phyloP scores from a whole-genome alignment of 139 green algal species.

The Pseudopediastrum boryanum region DNA sequence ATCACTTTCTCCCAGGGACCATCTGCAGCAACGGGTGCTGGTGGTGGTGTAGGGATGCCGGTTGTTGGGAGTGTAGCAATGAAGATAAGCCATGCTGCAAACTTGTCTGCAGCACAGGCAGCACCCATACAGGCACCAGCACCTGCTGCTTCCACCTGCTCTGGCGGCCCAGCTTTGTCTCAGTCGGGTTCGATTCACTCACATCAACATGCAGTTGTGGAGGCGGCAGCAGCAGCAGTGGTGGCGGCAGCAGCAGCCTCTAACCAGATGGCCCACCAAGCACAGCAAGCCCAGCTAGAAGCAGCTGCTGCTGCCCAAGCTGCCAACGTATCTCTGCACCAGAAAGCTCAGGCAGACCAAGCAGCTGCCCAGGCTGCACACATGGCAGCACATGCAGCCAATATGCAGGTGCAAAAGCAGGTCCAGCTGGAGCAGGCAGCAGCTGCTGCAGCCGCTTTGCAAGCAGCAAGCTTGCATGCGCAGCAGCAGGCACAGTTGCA shows the following conservation, averaged over 20 bases:
- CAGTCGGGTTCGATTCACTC: constrained; percentile 18
- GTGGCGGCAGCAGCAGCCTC: not conserved
- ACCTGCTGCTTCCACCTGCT: not conserved
- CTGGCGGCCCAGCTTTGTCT: not conserved
- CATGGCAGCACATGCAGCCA: constrained; percentile 14
- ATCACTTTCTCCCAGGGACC: no score
- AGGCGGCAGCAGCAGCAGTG: constrained; percentile 8
- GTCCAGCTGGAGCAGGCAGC: constrained; percentile 25
- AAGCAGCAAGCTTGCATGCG: constrained; percentile 29
- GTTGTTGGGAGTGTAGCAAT: no score
- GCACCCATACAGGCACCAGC: not conserved
- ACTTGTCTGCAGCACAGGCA: not conserved
- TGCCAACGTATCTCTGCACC: no score
- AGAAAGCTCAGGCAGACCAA: no score
- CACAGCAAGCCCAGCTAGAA: no score
- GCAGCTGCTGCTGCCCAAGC: constrained; percentile 19
- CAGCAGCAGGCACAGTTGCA: constrained; percentile 28
- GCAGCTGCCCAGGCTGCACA: constrained; percentile 13
- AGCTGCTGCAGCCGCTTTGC: constrained; percentile 14
- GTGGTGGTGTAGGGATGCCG: no score
- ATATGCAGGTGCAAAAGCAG: constrained; percentile 25
- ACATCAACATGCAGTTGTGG: constrained; percentile 22
- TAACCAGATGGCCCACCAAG: not conserved
- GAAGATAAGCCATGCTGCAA: no score
- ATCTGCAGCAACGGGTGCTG: no score